These are phyloP conservation scores for Colletotrichum viniferum DNA, from an alignment of 2,329 filamentous ascomycete species.

Conservation along the genomic window DNA sequence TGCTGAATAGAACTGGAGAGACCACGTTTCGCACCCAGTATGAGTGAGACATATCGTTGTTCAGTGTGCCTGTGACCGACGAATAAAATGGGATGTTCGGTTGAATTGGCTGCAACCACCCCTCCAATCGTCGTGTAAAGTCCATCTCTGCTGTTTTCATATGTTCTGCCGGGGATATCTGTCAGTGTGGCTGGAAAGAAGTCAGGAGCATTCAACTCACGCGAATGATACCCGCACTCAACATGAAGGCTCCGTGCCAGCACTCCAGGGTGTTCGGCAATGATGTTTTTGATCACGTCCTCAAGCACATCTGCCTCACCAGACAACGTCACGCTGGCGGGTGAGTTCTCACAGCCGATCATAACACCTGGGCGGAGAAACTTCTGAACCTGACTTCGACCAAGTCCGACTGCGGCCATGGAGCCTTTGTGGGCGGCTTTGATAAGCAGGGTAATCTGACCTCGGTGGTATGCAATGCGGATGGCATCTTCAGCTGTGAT, in stretches of 20 bases:
- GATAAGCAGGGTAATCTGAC: slow-evolving; percentile 26
- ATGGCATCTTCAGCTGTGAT: slow-evolving; percentile 34
- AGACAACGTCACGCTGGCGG: slow-evolving; percentile 54
- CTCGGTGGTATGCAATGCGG: slow-evolving; percentile 38
- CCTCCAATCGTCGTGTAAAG: slow-evolving; percentile 4
- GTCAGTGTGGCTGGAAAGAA: neutral
- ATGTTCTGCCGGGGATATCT: neutral
- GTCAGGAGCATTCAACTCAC: neutral
- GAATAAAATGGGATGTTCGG: slow-evolving; percentile 12
- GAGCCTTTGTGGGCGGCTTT: slow-evolving; percentile 36
- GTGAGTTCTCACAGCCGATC: slow-evolving; percentile 55
- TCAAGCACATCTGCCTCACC: slow-evolving; percentile 24
- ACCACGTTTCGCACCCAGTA: slow-evolving; percentile 52
- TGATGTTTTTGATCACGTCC: slow-evolving; percentile 26
- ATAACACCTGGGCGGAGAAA: slow-evolving; percentile 35
- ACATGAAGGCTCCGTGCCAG: slow-evolving; percentile 55
- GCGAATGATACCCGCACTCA: slow-evolving; percentile 58
- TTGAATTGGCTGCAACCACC: neutral
- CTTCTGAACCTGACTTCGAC: slow-evolving; percentile 26
- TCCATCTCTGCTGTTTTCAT: slow-evolving; percentile 1
- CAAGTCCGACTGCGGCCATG: slow-evolving; percentile 61
- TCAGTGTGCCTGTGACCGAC: slow-evolving; percentile 1
- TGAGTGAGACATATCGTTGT: slow-evolving; percentile 27
- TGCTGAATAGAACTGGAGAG: slow-evolving; percentile 46
- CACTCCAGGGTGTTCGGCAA: slow-evolving; percentile 32